These are phyloP conservation scores for Mortierella antarctica DNA, from an alignment of 192 early-diverging fungal species.

Conservation along the genomic window DNA sequence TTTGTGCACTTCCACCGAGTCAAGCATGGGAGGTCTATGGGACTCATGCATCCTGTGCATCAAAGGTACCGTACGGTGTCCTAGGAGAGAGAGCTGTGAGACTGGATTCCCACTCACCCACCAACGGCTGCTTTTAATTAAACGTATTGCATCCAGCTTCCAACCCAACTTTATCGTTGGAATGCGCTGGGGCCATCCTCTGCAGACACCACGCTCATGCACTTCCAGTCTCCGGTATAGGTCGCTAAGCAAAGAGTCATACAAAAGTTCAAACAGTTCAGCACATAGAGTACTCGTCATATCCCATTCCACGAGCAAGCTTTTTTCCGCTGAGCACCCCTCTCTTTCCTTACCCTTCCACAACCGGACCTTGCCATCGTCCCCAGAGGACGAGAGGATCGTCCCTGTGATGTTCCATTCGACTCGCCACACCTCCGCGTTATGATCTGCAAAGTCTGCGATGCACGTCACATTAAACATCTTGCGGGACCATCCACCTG, in stretches of 20 bases:
- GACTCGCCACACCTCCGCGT: slow-evolving; percentile 81
- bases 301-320: slow-evolving; percentile 27
- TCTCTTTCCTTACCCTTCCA: slow-evolving; percentile 72
- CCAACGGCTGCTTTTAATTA: too few relatives aligned
- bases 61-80: too few relatives aligned
- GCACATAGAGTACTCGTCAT: neutral
- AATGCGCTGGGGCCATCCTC: slow-evolving; percentile 53
- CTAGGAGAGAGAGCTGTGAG: too few relatives aligned
- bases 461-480: slow-evolving; percentile 66
- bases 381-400: slow-evolving; percentile 79
- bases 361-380: slow-evolving; percentile 83
- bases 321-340: neutral
- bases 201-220: slow-evolving; percentile 68
- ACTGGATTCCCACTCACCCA: too few relatives aligned
- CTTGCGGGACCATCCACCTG: slow-evolving; percentile 48
- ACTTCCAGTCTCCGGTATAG: slow-evolving; percentile 68
- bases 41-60: too few relatives aligned
- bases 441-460: slow-evolving; percentile 72
- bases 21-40: too few relatives aligned
- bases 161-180: slow-evolving; percentile 9
- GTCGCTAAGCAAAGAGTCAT: slow-evolving; percentile 18
- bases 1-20: neutral
- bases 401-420: slow-evolving; percentile 92
- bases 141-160: too few relatives aligned
- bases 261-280: neutral